Percentiles rank a stretch among this genome's conserved stretches.
Evolutionary conservation across 805 yeast species (phyloP).

Genomic region (Spathaspora hagerdaliae): DNA sequence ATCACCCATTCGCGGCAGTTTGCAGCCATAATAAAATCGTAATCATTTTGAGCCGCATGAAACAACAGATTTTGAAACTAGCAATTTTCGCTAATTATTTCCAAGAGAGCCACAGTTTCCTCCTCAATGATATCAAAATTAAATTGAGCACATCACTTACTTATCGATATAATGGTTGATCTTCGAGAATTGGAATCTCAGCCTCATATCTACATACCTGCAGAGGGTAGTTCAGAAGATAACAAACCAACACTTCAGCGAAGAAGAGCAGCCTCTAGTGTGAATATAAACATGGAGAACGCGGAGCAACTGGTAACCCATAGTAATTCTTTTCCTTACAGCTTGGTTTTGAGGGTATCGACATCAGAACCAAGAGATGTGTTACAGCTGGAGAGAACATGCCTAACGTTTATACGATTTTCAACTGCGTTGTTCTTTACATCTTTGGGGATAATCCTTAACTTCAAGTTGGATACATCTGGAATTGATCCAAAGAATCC

Average conservation of each 20-base stretch:
- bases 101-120: no score
- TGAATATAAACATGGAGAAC: background rate
- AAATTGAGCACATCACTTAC: no score
- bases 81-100: no score
- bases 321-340: conserved; percentile 13
- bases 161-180: background rate
- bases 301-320: background rate
- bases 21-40: no score
- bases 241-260: no score
- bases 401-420: conserved; percentile 46
- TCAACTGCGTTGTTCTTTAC: conserved; percentile 42
- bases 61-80: no score
- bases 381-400: conserved; percentile 51
- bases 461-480: conserved; percentile 40
- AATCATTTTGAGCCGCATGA: no score
- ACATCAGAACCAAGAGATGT: conserved; percentile 53
- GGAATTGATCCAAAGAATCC: conserved; percentile 7
- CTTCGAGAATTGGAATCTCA: background rate
- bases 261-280: background rate
- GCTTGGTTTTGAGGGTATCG: conserved; percentile 21
- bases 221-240: background rate
- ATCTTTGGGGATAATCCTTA: conserved; percentile 43
- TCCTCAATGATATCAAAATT: no score
- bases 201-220: background rate
- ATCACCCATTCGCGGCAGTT: no score